Evolutionary conservation across 129 eudicot species (phyloP).

Genomic region (Heracleum sosnowskyi): DNA sequence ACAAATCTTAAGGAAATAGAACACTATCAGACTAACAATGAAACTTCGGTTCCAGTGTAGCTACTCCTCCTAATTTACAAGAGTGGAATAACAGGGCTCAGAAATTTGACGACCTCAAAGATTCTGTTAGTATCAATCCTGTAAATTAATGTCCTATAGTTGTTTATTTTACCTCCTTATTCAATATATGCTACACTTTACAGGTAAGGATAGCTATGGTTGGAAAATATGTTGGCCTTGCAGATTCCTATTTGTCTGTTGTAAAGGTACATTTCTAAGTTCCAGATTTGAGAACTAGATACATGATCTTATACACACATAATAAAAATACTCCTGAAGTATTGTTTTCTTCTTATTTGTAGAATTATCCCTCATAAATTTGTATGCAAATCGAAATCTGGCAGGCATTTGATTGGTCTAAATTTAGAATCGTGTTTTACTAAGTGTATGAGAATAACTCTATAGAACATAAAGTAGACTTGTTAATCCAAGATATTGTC

Average conservation of each 20-base stretch:
- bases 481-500: background rate
- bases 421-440: background rate
- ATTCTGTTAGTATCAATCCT: conserved; percentile 49
- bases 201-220: conserved; percentile 98
- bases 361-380: background rate
- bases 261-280: conserved; percentile 53
- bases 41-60: conserved; percentile 52
- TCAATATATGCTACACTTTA: conserved; percentile 14
- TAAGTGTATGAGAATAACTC: background rate
- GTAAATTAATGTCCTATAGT: conserved; percentile 6
- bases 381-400: background rate
- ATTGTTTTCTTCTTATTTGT: background rate
- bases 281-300: background rate
- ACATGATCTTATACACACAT: background rate
- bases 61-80: conserved; percentile 61
- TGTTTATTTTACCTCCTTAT: background rate
- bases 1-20: background rate
- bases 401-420: background rate
- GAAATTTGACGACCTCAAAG: conserved; percentile 76
- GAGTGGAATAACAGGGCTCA: conserved; percentile 96
- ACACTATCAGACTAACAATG: conserved; percentile 14
- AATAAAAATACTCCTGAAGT: background rate
- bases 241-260: conserved; percentile 93
- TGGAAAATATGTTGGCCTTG: conserved; percentile 90
- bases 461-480: background rate